These are phyloP conservation scores for Arabis alpina DNA, from an alignment of 345 rosid genomes.

Conservation along the genomic window DNA sequence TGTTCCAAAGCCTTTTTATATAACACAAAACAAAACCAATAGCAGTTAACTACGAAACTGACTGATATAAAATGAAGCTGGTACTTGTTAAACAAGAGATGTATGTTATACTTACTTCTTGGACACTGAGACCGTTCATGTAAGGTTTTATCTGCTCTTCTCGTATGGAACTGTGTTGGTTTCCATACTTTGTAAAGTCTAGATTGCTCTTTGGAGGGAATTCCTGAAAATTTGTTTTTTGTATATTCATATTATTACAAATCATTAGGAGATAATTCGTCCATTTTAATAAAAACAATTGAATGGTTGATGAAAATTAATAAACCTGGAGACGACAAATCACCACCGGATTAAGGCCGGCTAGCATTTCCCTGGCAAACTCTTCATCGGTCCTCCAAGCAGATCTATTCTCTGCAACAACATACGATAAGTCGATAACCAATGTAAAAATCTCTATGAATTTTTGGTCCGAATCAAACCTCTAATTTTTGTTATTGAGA, in stretches of 20 bases:
- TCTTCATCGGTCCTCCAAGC: constrained; percentile 83
- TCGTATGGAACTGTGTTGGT: constrained; percentile 65
- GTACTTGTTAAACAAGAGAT: constrained; percentile 20
- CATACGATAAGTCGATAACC: not conserved
- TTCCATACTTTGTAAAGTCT: constrained; percentile 59
- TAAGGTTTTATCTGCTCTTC: constrained; percentile 54
- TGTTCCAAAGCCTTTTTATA: constrained; percentile 55
- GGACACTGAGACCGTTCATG: constrained; percentile 69
- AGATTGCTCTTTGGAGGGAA: constrained; percentile 80
- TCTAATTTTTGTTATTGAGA: not conserved
- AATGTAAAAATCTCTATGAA: not conserved
- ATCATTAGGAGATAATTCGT: not conserved
- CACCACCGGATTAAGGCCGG: constrained; percentile 78
- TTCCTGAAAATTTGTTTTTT: constrained; percentile 48
- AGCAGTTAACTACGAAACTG: not conserved
- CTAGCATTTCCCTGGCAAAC: constrained; percentile 83
- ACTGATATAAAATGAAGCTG: not conserved
- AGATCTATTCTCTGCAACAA: constrained; percentile 41
- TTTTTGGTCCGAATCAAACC: not conserved
- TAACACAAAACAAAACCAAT: constrained; percentile 6
- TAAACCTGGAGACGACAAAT: constrained; percentile 52
- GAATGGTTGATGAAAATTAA: not conserved
- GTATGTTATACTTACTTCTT: constrained; percentile 47
- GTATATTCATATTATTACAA: too few relatives aligned
- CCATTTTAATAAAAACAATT: not conserved